Conservation (phyloP, 2,329 filamentous ascomycete genomes). For the Fonsecaea erecta region DNA sequence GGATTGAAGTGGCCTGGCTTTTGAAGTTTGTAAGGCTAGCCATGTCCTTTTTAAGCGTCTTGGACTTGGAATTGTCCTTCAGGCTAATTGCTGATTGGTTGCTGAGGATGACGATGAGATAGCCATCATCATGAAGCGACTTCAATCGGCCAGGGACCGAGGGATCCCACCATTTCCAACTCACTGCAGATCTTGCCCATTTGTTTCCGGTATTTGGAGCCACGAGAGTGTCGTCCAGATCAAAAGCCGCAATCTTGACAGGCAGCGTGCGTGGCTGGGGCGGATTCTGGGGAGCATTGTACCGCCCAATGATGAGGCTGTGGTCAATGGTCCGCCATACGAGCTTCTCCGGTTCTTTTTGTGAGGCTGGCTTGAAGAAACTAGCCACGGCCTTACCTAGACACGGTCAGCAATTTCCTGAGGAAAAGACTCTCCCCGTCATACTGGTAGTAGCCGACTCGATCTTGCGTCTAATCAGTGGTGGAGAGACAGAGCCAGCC, state of each 20-base stretch:
- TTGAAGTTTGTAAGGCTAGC: conserved; percentile 81
- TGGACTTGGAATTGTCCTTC: conserved; percentile 75
- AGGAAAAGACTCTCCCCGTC: not conserved
- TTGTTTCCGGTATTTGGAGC: conserved; percentile 77
- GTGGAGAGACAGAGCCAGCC: conserved; percentile 59
- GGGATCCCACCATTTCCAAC: conserved; percentile 94
- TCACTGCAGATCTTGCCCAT: conserved; percentile 69
- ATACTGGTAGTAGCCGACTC: conserved; percentile 60
- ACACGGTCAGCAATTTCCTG: conserved; percentile 13
- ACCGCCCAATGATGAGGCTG: conserved; percentile 77
- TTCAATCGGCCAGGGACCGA: conserved; percentile 70
- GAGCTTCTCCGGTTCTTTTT: conserved; percentile 79
- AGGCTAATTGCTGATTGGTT: conserved; percentile 87
- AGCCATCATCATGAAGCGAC: conserved; percentile 73
- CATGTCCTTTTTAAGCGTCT: conserved; percentile 68
- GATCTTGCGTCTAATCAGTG: conserved; percentile 60
- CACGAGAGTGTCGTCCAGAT: conserved; percentile 82
- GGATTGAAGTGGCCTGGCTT: conserved; percentile 71
- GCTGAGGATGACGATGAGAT: conserved; percentile 76
- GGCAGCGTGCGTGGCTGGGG: conserved; percentile 21
- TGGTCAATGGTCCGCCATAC: conserved; percentile 70
- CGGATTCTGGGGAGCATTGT: conserved; percentile 43
- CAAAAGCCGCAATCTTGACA: conserved; percentile 52
- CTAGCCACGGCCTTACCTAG: conserved; percentile 66
- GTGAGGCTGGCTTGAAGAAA: conserved; percentile 86